Evolutionary conservation across 179 eudicot species (phyloP).

Genomic region (Drosera spatulata): DNA sequence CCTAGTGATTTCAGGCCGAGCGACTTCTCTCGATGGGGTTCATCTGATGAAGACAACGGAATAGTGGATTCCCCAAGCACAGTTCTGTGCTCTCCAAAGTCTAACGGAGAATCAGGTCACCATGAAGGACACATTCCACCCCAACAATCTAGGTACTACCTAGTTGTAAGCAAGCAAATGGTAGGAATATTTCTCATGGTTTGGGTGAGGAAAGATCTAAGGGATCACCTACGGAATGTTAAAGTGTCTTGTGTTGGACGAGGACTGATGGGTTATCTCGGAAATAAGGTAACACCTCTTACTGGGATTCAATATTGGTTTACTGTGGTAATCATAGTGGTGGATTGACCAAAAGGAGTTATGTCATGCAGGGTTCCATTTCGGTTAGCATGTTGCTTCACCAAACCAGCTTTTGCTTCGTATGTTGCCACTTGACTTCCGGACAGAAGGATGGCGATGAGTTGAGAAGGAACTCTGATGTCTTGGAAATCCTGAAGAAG

Average conservation of each 20-base stretch:
- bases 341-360: slow-evolving; percentile 6
- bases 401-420: slow-evolving; percentile 60
- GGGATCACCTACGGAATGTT: slow-evolving; percentile 36
- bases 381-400: slow-evolving; percentile 61
- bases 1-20: slow-evolving; percentile 45
- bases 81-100: slow-evolving; percentile 27
- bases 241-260: slow-evolving; percentile 42
- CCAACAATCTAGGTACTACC: slow-evolving; percentile 28
- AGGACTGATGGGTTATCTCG: slow-evolving; percentile 46
- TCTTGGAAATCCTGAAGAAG: slow-evolving; percentile 38
- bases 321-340: neutral
- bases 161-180: slow-evolving; percentile 47
- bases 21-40: slow-evolving; percentile 63
- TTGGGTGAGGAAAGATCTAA: slow-evolving; percentile 37
- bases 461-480: slow-evolving; percentile 39
- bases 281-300: slow-evolving; percentile 30
- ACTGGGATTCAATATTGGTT: neutral
- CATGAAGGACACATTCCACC: slow-evolving; percentile 31
- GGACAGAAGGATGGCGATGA: slow-evolving; percentile 49
- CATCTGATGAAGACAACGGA: slow-evolving; percentile 33
- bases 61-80: slow-evolving; percentile 36
- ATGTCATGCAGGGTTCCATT: slow-evolving; percentile 45
- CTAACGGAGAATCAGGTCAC: slow-evolving; percentile 34
- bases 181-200: slow-evolving; percentile 37
- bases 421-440: slow-evolving; percentile 52